These are phyloP conservation scores for Kluyveromyces lactis DNA, from an alignment of 805 yeast species.

Conservation along the genomic window DNA sequence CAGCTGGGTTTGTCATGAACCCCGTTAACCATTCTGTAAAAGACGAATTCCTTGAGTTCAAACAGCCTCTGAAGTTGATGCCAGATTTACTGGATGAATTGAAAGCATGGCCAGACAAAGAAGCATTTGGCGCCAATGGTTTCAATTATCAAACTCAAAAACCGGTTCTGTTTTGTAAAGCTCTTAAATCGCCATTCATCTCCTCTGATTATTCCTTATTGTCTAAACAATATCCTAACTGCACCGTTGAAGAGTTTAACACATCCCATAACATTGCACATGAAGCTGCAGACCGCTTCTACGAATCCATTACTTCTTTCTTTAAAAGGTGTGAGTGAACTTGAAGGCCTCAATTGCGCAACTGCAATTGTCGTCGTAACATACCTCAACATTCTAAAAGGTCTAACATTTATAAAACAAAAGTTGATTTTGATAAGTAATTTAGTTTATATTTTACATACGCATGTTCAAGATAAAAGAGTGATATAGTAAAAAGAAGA, in stretches of 20 bases:
- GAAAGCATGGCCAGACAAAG: conserved; percentile 18
- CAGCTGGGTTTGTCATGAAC: conserved; percentile 18
- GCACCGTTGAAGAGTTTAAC: conserved; percentile 18
- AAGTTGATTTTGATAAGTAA: no score
- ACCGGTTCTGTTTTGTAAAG: conserved; percentile 39
- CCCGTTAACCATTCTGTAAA: background rate
- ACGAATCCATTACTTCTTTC: conserved; percentile 13
- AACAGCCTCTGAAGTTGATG: conserved; percentile 18
- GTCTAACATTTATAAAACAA: no score
- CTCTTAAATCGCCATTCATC: conserved; percentile 35
- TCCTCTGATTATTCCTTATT: conserved; percentile 21
- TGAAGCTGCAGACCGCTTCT: conserved; percentile 20
- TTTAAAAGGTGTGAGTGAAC: conserved; percentile 8
- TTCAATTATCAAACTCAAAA: conserved; percentile 11
- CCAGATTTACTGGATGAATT: conserved; percentile 19
- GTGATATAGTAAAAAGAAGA: no score
- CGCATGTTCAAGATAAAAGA: no score
- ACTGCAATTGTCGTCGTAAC: no score
- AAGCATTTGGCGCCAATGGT: conserved; percentile 5
- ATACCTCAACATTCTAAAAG: no score
- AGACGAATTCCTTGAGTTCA: conserved; percentile 8
- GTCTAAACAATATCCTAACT: conserved; percentile 19
- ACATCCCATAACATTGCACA: conserved; percentile 25
- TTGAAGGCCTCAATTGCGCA: no score
- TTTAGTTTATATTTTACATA: no score